Percentiles rank a stretch among this genome's conserved stretches.
Conservation (phyloP, 805 yeast genomes). For the Lipomyces chichibuensis region DNA sequence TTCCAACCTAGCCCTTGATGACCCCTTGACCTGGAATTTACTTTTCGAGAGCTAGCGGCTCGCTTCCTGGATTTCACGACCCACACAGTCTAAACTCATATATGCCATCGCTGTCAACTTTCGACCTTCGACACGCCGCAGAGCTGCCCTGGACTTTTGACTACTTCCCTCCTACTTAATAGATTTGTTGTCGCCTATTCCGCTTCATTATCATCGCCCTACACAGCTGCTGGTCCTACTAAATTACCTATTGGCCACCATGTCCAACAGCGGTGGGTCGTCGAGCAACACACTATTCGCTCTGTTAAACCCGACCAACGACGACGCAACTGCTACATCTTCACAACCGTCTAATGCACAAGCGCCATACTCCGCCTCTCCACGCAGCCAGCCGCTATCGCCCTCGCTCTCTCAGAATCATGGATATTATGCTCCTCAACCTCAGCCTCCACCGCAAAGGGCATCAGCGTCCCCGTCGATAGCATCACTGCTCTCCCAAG, state of each 20-base stretch:
- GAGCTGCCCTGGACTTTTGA: not conserved
- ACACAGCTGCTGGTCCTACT: not conserved
- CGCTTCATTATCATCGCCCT: not conserved
- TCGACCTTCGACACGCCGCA: not conserved
- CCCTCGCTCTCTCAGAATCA: not conserved
- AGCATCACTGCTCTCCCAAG: conserved; percentile 18
- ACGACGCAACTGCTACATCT: not conserved
- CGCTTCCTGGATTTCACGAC: too few relatives aligned
- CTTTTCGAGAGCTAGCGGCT: too few relatives aligned
- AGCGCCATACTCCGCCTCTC: not conserved
- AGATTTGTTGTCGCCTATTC: not conserved
- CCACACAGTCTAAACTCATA: too few relatives aligned
- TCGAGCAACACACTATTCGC: conserved; percentile 6
- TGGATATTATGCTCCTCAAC: conserved; percentile 3
- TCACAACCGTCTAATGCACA: conserved; percentile 2
- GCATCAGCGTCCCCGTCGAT: conserved; percentile 24
- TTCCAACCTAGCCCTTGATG: too few relatives aligned
- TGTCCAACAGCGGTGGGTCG: conserved; percentile 5
- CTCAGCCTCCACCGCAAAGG: conserved; percentile 1
- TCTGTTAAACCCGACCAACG: conserved; percentile 12
- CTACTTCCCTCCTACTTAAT: not conserved
- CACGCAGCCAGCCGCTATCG: conserved; percentile 9
- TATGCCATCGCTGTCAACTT: not conserved
- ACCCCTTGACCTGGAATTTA: too few relatives aligned
- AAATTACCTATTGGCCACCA: not conserved